Conservation (phyloP, 106 monocot species). For the Agapanthus africanus region DNA sequence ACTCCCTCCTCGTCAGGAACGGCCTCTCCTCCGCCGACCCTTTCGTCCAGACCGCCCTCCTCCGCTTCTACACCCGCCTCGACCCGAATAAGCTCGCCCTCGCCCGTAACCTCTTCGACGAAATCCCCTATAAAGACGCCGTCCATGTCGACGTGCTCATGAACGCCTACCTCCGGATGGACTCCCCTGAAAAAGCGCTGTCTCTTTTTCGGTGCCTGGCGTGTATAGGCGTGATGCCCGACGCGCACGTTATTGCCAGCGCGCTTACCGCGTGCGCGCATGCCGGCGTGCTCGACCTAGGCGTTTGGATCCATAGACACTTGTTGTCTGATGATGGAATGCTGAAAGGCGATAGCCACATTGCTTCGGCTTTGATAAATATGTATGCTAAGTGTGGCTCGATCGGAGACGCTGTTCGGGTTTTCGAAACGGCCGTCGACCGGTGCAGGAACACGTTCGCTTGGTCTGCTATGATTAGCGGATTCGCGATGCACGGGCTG, state of each 20-base stretch:
- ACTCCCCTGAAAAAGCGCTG: constrained; percentile 16
- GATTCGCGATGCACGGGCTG: constrained; percentile 49
- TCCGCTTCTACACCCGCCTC: constrained; percentile 26
- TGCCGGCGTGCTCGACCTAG: constrained; percentile 34
- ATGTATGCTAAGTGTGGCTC: constrained; percentile 73
- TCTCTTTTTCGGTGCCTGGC: constrained; percentile 24
- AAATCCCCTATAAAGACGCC: constrained; percentile 25
- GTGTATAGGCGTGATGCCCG: constrained; percentile 6
- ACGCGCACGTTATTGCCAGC: constrained; percentile 38
- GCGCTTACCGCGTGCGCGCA: constrained; percentile 51
- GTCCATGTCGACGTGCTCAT: constrained; percentile 66
- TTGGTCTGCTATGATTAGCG: constrained; percentile 52
- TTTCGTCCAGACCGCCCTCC: constrained; percentile 44
- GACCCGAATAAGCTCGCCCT: background rate
- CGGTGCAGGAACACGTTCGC: constrained; percentile 34
- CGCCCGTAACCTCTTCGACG: constrained; percentile 43
- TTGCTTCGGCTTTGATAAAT: constrained; percentile 46
- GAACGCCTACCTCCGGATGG: constrained; percentile 27
- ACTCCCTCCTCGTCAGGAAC: constrained; percentile 32
- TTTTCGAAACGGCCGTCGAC: constrained; percentile 26
- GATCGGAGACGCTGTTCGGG: constrained; percentile 23
- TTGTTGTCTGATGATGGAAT: constrained; percentile 2
- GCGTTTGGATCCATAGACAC: constrained; percentile 39
- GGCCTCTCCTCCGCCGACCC: constrained; percentile 45
- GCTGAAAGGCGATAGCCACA: constrained; percentile 18